Evolutionary conservation across 1,284 basidiomycete species (phyloP).

Genomic region (Pseudozyma sp.): DNA sequence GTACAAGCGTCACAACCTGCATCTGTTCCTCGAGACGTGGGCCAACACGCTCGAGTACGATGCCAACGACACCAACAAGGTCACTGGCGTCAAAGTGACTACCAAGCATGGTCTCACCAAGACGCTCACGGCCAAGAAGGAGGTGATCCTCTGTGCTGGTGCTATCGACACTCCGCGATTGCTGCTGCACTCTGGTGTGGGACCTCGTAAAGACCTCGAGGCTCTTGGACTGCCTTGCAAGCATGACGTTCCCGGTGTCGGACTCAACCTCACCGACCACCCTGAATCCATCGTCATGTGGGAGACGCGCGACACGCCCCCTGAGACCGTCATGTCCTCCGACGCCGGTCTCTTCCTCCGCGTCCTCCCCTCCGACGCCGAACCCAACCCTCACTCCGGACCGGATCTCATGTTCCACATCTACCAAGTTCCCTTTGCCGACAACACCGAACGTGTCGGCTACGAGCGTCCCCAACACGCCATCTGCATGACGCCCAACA

Average conservation of each 20-base stretch:
- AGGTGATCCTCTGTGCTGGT: constrained; percentile 67
- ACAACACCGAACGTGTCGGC: constrained; percentile 67
- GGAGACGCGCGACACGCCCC: constrained; percentile 66
- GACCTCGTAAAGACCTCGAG: constrained; percentile 70
- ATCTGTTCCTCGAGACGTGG: constrained; percentile 69
- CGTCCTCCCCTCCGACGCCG: constrained; percentile 53
- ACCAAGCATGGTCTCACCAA: constrained; percentile 59
- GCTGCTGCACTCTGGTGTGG: constrained; percentile 73
- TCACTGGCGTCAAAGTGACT: constrained; percentile 57
- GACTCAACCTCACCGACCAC: constrained; percentile 74
- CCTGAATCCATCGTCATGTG: constrained; percentile 68
- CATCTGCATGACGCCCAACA: constrained; percentile 70
- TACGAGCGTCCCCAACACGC: constrained; percentile 67
- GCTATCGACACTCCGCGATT: constrained; percentile 72
- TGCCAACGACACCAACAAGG: constrained; percentile 40
- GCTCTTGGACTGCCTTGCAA: constrained; percentile 70
- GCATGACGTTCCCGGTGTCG: constrained; percentile 72
- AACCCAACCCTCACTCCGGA: constrained; percentile 61
- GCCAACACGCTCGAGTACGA: constrained; percentile 57
- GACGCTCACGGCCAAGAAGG: constrained; percentile 60
- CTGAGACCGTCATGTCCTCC: constrained; percentile 68
- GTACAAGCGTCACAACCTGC: constrained; percentile 65
- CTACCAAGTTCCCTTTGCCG: constrained; percentile 67
- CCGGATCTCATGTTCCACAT: constrained; percentile 69
- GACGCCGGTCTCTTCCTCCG: constrained; percentile 69